Conservation (phyloP, 1,284 basidiomycete genomes). For the Heterobasidion annosum region DNA sequence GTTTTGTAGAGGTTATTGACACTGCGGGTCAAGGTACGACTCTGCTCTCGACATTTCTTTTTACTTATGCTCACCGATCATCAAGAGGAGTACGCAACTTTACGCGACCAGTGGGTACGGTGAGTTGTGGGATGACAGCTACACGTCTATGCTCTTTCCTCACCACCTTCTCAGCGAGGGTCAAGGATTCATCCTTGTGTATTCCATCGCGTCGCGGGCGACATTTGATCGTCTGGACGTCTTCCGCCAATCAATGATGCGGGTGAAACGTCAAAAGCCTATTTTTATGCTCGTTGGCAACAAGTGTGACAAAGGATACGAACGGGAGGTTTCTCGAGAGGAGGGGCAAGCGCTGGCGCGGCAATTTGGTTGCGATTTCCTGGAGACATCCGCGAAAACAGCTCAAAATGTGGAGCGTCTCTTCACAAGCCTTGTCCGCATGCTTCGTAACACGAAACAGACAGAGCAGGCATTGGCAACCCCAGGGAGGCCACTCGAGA, state of each 20-base stretch:
- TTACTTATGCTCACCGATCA: conserved; percentile 6
- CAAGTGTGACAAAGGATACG: conserved; percentile 82
- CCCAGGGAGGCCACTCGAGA: conserved; percentile 23
- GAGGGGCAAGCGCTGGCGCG: conserved; percentile 84
- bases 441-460: conserved; percentile 65
- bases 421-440: conserved; percentile 86
- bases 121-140: conserved; percentile 30
- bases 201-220: conserved; percentile 92
- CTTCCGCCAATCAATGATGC: conserved; percentile 91
- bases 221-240: conserved; percentile 93
- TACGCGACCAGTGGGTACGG: conserved; percentile 99
- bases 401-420: conserved; percentile 92
- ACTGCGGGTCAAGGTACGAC: conserved; percentile 86
- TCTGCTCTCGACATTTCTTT: conserved; percentile 9
- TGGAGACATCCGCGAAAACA: conserved; percentile 95
- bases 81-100: conserved; percentile 90
- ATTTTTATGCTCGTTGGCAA: conserved; percentile 89
- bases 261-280: conserved; percentile 85
- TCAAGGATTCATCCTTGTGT: conserved; percentile 97
- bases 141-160: conserved; percentile 7
- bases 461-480: conserved; percentile 22
- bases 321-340: conserved; percentile 81
- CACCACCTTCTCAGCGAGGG: conserved; percentile 63
- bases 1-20: conserved; percentile 89
- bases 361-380: conserved; percentile 88